Evolutionary conservation across 306 rosid genomes (phyloP), one percentile per base, ranked within the genome.

Genomic region (Cicer judaicum): DNA sequence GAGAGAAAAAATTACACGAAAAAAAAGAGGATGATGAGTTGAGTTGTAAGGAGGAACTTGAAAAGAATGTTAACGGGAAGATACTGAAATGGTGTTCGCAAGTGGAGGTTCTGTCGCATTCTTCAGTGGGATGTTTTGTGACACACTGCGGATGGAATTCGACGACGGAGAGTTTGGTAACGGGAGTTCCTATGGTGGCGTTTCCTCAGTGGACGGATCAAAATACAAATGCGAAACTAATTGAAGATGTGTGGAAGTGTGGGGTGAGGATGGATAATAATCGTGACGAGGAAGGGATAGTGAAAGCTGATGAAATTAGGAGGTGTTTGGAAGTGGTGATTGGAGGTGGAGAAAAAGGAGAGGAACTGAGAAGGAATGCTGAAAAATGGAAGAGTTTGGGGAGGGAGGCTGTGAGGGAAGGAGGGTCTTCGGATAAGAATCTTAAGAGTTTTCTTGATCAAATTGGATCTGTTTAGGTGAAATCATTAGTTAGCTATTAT

Each of bases 71-170:
- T 2, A 60, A 60, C 10, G 93, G 96, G 36, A 78, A 82, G 62
- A 55, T 88, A 52, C 89, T 88, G 7, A 7, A 56, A 14, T 88
- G 96, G 96, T 84, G 88, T 56, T 68, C 78, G 0, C 96, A 90
- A 11, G 61, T 85, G 66, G 93, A 87, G 64, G 88, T 90, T 8
- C 46, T 90, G 11, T 79, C 87, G 0, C 88, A 82, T 63, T 34
- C 54, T 24, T 84, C 88, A 0, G 12, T 82, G 50, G 87, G 90
- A 7, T 89, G 91, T 59, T 89, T 85, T 47, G 38, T 87, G 54
- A 82, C 79, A 0, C 92, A 89, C 2, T 82, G 86, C 8, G 95
- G 95, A 13, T 89, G 92, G 95, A 87, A 89, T 57, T 87, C 92
- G 0, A 81, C 84, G 0, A 2, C 76, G 63, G 95, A 89, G 62